Base-by-base conservation (phyloP, 768 basidiomycete genomes). In the Boletus bicolor region DNA sequence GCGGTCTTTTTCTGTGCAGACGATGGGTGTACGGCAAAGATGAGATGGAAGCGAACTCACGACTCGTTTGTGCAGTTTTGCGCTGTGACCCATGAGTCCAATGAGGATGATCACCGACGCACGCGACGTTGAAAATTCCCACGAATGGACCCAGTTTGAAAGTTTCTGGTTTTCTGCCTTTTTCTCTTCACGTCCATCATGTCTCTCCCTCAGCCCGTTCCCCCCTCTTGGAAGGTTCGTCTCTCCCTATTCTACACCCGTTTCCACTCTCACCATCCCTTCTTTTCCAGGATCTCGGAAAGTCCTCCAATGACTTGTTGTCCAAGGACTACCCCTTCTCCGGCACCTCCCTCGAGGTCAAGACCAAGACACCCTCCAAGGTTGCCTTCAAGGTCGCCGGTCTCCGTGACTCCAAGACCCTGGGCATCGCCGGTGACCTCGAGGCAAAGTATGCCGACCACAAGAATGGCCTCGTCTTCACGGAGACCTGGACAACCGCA, bases 321-420 rank as follows among this genome's bases (percentile, higher is more conserved):
- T 80, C 80, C 72, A 93, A 88, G 80, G 97, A 99, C 80, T 98
- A 85, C 81, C 86, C 83, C 66, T 87, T 92, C 84, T 72, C 77
- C 51, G 84, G 83, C 34, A 81, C 79, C 54, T 73, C 79, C 53
- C 82, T 93, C 53, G 91, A 93, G 75, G 86, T 93, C 68, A 94
- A 93, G 80, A 94, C 91, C 54, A 83, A 86, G 70, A 89, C 92
- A 0, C 88, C 91, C 34, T 92, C 91, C 69, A 84, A 86, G 69
- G 93, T 97, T 64, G 79, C 86, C 72, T 98, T 99, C 89, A 91
- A 91, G 76, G 97, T 95, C 62, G 83, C 83, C 59, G 96, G 97
- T 53, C 77, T 65, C 68, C 91, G 88, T 56, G 87, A 92, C 77
- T 75, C 83, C 72, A 87, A 90, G 79, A 77, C 85, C 46, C 75